Conservation (phyloP, 768 basidiomycete genomes). For the Collybiopsis luxurians region DNA sequence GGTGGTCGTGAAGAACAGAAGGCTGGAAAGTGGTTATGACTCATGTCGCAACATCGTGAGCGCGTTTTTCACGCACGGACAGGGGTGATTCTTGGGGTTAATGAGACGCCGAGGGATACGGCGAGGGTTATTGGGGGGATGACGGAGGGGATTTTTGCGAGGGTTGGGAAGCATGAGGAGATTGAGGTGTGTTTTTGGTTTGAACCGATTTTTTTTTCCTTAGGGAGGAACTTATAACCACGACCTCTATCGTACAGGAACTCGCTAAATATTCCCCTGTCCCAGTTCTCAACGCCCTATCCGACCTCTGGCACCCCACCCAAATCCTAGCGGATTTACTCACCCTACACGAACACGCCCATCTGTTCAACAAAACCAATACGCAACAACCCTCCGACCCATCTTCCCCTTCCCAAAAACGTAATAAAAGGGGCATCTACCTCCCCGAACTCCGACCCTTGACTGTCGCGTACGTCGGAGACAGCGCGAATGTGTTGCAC, state of each 20-base stretch:
- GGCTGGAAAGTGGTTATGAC: no score
- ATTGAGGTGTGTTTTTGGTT: slow-evolving; percentile 67
- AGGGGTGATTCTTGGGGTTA: slow-evolving; percentile 96
- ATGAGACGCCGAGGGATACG: slow-evolving; percentile 83
- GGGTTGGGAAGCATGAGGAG: slow-evolving; percentile 90
- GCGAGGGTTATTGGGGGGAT: slow-evolving; percentile 90
- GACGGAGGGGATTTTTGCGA: slow-evolving; percentile 96
- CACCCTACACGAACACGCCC: slow-evolving; percentile 77
- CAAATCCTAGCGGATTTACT: slow-evolving; percentile 93
- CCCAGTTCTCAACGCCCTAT: slow-evolving; percentile 95
- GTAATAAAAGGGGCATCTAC: slow-evolving; percentile 3
- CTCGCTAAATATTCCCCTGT: slow-evolving; percentile 87
- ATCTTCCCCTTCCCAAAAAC: slow-evolving; percentile 9
- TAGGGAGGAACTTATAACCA: no score
- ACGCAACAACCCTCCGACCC: neutral
- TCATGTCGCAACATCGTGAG: no score
- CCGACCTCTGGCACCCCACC: slow-evolving; percentile 94
- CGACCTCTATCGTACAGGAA: no score
- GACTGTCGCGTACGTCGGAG: slow-evolving; percentile 92
- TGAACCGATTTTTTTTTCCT: neutral
- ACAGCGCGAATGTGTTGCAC: slow-evolving; percentile 92
- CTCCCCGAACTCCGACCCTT: slow-evolving; percentile 67
- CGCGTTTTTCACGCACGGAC: no score
- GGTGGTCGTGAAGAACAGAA: no score
- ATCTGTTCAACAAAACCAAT: slow-evolving; percentile 44